Conservation (phyloP, 1,284 basidiomycete genomes). For the Ustilago tritici region DNA sequence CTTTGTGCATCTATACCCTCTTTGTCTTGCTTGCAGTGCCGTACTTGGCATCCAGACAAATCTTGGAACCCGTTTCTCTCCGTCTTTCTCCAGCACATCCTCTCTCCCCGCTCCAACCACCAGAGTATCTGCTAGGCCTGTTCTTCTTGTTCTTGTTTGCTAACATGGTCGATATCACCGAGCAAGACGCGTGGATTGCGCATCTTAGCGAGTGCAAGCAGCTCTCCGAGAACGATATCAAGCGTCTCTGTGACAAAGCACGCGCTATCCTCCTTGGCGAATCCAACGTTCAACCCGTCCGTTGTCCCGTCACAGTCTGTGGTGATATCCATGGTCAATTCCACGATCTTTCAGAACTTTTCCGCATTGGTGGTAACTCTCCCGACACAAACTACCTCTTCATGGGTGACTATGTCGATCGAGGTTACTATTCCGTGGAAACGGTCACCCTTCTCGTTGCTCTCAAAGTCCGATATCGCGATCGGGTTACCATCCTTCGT, state of each 20-base stretch:
- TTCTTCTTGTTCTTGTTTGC: not conserved
- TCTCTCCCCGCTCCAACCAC: not conserved
- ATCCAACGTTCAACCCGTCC: slow-evolving; percentile 81
- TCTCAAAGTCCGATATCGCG: slow-evolving; percentile 96
- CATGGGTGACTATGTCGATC: slow-evolving; percentile 99
- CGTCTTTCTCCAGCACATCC: not conserved
- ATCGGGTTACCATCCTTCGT: slow-evolving; percentile 96
- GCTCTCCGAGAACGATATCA: slow-evolving; percentile 93
- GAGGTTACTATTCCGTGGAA: slow-evolving; percentile 99
- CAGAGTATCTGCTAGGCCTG: not conserved
- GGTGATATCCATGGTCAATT: slow-evolving; percentile 98
- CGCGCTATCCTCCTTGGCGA: slow-evolving; percentile 91
- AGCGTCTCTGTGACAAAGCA: slow-evolving; percentile 98
- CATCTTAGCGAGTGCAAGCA: slow-evolving; percentile 99
- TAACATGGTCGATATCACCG: slow-evolving; percentile 66
- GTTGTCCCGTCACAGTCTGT: slow-evolving; percentile 77
- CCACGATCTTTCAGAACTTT: slow-evolving; percentile 93
- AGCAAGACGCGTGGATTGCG: slow-evolving; percentile 81
- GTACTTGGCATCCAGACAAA: not conserved
- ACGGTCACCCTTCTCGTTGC: slow-evolving; percentile 98
- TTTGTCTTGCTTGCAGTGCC: not conserved
- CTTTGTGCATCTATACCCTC: slow-evolving; percentile 21
- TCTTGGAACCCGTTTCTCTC: not conserved
- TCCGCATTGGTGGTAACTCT: slow-evolving; percentile 98
- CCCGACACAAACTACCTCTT: slow-evolving; percentile 99